These are phyloP conservation scores for Casuarina equisetifolia DNA, from an alignment of 306 rosid species.

Conservation along the genomic window DNA sequence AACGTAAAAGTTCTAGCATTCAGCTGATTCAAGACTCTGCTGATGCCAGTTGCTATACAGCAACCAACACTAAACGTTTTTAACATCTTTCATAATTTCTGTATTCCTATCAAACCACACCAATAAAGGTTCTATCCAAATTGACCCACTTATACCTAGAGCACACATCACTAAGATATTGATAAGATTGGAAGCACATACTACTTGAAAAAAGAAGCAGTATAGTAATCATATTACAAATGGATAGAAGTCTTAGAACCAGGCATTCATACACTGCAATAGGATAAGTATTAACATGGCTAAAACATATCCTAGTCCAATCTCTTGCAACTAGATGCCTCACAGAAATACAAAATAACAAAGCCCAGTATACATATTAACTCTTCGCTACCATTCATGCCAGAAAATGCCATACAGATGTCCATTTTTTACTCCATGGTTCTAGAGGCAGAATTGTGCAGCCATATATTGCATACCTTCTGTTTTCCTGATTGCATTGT, in stretches of 20 bases:
- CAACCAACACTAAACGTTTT: background rate
- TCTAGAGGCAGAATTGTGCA: background rate
- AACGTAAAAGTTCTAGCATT: background rate
- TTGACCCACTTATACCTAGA: background rate
- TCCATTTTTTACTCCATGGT: background rate
- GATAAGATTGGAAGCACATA: background rate
- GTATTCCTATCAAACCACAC: background rate
- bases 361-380: background rate
- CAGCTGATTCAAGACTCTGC: background rate
- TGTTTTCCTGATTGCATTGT: conserved; percentile 70
- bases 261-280: background rate
- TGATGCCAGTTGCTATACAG: background rate
- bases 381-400: background rate
- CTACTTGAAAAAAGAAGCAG: background rate
- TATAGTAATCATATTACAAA: background rate
- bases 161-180: background rate
- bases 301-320: background rate
- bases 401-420: background rate
- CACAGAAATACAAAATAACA: background rate
- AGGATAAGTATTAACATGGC: background rate
- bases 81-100: background rate
- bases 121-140: background rate
- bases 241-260: background rate
- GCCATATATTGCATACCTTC: conserved; percentile 45
- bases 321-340: background rate